Conservation (phyloP, 768 basidiomycete species). For the Termitomyces sp. region DNA sequence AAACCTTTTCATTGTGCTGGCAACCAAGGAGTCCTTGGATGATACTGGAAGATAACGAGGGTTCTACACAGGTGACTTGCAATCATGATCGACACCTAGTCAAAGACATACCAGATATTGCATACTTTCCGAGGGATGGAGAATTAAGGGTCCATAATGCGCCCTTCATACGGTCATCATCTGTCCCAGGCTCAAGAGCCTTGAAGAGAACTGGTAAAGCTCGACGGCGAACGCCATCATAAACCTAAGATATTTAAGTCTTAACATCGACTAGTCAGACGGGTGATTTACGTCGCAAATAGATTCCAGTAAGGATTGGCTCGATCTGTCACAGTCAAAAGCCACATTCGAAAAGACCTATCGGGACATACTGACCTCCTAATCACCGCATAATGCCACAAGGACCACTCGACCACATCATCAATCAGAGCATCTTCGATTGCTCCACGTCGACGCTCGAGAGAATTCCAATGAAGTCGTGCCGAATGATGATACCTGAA, state of each 20-base stretch:
- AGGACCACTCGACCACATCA: constrained; percentile 67
- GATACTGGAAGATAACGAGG: constrained; percentile 53
- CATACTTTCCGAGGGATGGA: constrained; percentile 56
- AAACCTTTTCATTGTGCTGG: constrained; percentile 81
- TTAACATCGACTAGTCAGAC: neutral
- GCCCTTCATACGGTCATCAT: constrained; percentile 92
- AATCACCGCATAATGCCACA: constrained; percentile 68
- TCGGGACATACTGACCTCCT: constrained; percentile 31
- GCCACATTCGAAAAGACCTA: neutral
- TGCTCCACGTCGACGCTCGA: constrained; percentile 57
- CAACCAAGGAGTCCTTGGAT: constrained; percentile 60
- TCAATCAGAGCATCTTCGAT: constrained; percentile 63
- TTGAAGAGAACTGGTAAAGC: constrained; percentile 52
- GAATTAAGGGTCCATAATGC: constrained; percentile 75
- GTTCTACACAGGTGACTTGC: constrained; percentile 38
- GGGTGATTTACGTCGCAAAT: constrained; percentile 38
- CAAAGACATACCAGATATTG: constrained; percentile 33
- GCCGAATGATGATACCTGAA: constrained; percentile 59
- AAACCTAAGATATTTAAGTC: constrained; percentile 33
- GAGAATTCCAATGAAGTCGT: constrained; percentile 64
- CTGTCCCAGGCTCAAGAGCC: constrained; percentile 59
- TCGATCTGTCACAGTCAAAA: constrained; percentile 29
- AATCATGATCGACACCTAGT: neutral
- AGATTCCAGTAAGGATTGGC: constrained; percentile 44
- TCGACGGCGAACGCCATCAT: constrained; percentile 65